Percentiles rank a stretch among this genome's conserved stretches.
phyloP scores from a whole-genome alignment of 768 basidiomycete species.

The Lactifluus pinguis region DNA sequence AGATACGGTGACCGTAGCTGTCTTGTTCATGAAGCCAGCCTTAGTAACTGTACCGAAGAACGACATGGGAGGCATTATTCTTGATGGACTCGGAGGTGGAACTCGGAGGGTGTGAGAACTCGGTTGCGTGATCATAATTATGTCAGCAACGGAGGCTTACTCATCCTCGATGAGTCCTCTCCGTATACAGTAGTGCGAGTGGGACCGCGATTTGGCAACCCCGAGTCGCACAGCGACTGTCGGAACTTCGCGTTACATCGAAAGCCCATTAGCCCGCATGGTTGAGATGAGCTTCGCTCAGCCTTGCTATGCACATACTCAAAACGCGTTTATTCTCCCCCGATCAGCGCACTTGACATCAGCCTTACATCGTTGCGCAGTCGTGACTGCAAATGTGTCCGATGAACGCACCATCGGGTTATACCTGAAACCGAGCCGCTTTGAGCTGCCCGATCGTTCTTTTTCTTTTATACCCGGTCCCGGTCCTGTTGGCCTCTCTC shows the following conservation, averaged over 20 bases:
- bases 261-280: too few species aligned
- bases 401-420: not conserved
- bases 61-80: constrained; percentile 76
- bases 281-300: too few species aligned
- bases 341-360: constrained; percentile 9
- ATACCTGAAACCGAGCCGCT: constrained; percentile 1
- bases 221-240: not conserved
- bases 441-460: not conserved
- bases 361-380: not conserved
- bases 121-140: not conserved
- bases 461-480: not conserved
- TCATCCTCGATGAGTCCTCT: not conserved
- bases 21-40: constrained; percentile 76
- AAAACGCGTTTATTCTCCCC: not conserved
- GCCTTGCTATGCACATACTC: not conserved
- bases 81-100: not conserved
- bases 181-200: not conserved
- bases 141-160: not conserved
- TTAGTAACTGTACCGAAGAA: constrained; percentile 71
- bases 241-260: not conserved
- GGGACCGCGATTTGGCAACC: too few species aligned
- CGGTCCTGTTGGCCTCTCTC: not conserved
- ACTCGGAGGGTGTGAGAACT: not conserved
- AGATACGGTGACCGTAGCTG: constrained; percentile 74
- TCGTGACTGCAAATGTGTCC: not conserved